phyloP scores from a whole-genome alignment of 352 stramenopile genomes.

The Phytophthora fragariae region DNA sequence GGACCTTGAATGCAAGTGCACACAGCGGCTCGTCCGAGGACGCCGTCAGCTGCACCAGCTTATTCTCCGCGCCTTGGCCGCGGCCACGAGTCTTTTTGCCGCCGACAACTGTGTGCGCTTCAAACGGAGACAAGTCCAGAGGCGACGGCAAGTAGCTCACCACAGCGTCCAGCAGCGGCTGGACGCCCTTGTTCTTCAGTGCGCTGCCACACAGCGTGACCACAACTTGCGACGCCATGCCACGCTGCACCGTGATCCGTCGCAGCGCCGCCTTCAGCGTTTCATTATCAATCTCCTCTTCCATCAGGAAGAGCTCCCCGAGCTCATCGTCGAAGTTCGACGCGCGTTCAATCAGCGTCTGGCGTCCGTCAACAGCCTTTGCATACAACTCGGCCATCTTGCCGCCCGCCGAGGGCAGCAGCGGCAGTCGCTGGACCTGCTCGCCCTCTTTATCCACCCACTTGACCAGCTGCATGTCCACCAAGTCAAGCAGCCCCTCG shows the following conservation, averaged over 20 bases:
- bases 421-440: constrained; percentile 57
- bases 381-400: constrained; percentile 67
- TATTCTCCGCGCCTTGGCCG: constrained; percentile 11
- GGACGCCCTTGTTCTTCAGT: constrained; percentile 92
- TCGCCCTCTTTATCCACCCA: constrained; percentile 71
- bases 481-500: constrained; percentile 70
- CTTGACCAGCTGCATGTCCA: constrained; percentile 73
- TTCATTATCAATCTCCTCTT: constrained; percentile 61
- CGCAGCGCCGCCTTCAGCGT: constrained; percentile 66
- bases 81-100: constrained; percentile 46
- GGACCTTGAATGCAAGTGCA: constrained; percentile 78
- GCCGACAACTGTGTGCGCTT: constrained; percentile 50
- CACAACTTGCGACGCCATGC: constrained; percentile 51
- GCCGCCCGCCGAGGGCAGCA: constrained; percentile 47
- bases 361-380: constrained; percentile 46
- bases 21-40: constrained; percentile 60
- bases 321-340: constrained; percentile 81
- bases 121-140: constrained; percentile 83
- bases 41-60: constrained; percentile 43
- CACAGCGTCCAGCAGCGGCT: constrained; percentile 98
- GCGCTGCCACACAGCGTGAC: constrained; percentile 73
- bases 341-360: constrained; percentile 68
- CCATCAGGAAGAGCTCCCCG: constrained; percentile 77
- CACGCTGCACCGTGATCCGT: constrained; percentile 63
- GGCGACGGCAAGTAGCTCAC: constrained; percentile 97